Evolutionary conservation across 192 early-diverging fungal genomes (phyloP).

Genomic region (Piromyces sp.): DNA sequence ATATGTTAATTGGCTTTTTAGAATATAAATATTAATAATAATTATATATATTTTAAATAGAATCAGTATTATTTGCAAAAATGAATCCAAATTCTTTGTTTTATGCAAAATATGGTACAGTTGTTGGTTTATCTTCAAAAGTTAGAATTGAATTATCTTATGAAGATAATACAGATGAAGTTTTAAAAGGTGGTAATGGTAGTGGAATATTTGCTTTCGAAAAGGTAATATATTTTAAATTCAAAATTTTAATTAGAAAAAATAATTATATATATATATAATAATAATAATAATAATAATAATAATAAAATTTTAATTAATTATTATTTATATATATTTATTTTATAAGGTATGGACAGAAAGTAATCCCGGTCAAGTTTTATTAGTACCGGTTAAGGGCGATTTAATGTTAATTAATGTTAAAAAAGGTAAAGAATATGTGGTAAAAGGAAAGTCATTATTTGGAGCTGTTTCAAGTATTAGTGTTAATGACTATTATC

Average conservation of each 20-base stretch:
- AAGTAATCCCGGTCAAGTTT: not conserved
- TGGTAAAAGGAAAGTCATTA: not conserved
- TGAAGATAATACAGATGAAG: not conserved
- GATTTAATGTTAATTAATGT: not conserved
- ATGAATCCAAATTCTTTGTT: not conserved
- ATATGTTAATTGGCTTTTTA: no score
- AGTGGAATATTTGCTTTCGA: not conserved
- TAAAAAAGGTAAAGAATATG: not conserved
- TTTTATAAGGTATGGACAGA: not conserved
- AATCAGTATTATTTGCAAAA: not conserved
- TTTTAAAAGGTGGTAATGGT: not conserved
- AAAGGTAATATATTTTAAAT: not conserved
- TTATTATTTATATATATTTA: no score
- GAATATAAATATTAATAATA: no score
- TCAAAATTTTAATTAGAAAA: no score
- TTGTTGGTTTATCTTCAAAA: not conserved
- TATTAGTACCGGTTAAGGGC: not conserved
- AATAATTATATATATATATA: no score
- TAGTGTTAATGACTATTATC: not conserved
- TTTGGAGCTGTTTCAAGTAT: not conserved
- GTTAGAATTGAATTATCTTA: not conserved
- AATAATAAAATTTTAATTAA: no score
- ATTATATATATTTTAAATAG: not conserved
- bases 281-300: no score
- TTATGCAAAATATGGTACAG: not conserved